These are phyloP conservation scores for Scheffersomyces lignicola DNA, from an alignment of 1,139 yeast species.

Conservation along the genomic window DNA sequence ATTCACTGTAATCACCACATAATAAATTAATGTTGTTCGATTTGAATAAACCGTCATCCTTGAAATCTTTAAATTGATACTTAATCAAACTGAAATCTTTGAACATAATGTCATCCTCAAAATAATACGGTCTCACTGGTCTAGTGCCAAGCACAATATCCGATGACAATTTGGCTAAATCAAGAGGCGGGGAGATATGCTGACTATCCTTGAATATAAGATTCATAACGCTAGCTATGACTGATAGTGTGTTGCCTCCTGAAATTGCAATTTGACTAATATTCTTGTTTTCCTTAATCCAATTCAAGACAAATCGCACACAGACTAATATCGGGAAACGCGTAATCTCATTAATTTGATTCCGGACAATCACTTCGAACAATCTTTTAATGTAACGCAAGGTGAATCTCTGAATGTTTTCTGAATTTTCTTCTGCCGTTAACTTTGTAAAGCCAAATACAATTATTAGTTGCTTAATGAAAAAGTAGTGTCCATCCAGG, in stretches of 20 bases:
- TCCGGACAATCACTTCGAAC: constrained; percentile 16
- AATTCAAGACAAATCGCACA: constrained; percentile 53
- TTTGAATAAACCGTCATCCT: constrained; percentile 46
- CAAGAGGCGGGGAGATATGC: not conserved
- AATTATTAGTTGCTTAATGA: constrained; percentile 25
- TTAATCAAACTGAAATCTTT: constrained; percentile 59
- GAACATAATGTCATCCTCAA: constrained; percentile 62
- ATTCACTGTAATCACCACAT: constrained; percentile 30
- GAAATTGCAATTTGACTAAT: constrained; percentile 13
- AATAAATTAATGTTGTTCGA: constrained; percentile 32
- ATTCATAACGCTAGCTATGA: not conserved
- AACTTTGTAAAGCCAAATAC: constrained; percentile 22
- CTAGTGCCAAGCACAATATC: constrained; percentile 15
- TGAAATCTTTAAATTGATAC: constrained; percentile 57
- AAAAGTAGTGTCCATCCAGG: constrained; percentile 14
- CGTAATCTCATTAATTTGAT: constrained; percentile 16
- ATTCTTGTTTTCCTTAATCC: constrained; percentile 49
- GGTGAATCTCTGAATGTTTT: constrained; percentile 22
- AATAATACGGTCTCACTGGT: constrained; percentile 52
- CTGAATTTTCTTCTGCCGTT: constrained; percentile 12
- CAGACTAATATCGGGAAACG: constrained; percentile 16
- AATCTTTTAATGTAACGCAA: constrained; percentile 36
- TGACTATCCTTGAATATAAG: not conserved
- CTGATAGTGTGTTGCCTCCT: not conserved
- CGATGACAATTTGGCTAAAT: constrained; percentile 6